Evolutionary conservation across 73 alveolate genomes (phyloP).

Genomic region (Strombidium stylifer): DNA sequence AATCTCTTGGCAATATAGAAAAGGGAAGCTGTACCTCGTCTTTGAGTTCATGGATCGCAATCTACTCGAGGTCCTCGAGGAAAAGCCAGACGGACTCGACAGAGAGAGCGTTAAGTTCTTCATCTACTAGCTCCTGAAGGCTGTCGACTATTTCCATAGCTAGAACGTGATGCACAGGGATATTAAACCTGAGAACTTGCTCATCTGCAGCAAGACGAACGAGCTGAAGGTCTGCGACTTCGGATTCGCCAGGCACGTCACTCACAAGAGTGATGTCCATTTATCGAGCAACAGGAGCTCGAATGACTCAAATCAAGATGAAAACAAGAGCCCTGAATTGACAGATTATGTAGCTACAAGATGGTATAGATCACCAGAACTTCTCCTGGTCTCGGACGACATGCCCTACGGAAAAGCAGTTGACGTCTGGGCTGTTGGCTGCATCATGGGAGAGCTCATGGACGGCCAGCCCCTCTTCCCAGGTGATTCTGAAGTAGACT

Average conservation of each 20-base stretch:
- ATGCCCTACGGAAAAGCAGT: slow-evolving; percentile 79
- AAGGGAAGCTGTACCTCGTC: slow-evolving; percentile 70
- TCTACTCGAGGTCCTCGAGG: slow-evolving; percentile 67
- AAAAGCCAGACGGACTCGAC: slow-evolving; percentile 66
- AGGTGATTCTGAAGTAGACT: slow-evolving; percentile 92
- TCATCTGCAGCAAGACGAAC: slow-evolving; percentile 48
- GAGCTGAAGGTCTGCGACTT: slow-evolving; percentile 50
- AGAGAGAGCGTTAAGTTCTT: slow-evolving; percentile 53
- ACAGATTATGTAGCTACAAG: slow-evolving; percentile 85
- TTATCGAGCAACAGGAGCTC: too few relatives aligned
- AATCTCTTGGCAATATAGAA: slow-evolving; percentile 20
- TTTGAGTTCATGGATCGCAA: slow-evolving; percentile 73
- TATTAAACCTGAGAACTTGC: slow-evolving; percentile 75
- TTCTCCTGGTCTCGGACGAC: slow-evolving; percentile 65
- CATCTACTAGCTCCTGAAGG: slow-evolving; percentile 60
- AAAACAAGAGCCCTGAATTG: slow-evolving; percentile 1
- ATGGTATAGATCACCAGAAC: slow-evolving; percentile 83
- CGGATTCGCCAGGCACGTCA: slow-evolving; percentile 50
- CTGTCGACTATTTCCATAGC: slow-evolving; percentile 61
- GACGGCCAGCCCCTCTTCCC: slow-evolving; percentile 97
- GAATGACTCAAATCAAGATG: too few relatives aligned
- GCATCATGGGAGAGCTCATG: slow-evolving; percentile 93
- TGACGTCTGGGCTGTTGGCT: slow-evolving; percentile 95
- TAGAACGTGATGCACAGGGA: slow-evolving; percentile 70
- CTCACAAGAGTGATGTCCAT: slow-evolving; percentile 7